Evolutionary conservation across 805 yeast genomes (phyloP).

Genomic region (Spathaspora arborariae): DNA sequence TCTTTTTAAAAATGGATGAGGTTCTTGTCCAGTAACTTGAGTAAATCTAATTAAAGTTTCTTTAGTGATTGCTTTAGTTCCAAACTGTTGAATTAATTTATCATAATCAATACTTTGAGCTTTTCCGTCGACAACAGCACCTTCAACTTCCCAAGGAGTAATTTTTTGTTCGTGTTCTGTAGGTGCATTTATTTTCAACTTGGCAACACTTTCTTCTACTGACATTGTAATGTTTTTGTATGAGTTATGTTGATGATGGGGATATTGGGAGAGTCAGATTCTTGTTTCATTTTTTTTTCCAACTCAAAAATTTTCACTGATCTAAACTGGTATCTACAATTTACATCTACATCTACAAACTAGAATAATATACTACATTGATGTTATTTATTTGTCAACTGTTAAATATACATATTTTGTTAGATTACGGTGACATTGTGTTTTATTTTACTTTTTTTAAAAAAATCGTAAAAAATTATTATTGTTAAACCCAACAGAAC

Average conservation of each 20-base stretch:
- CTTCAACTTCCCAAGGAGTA: slow-evolving; percentile 99
- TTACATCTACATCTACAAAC: neutral
- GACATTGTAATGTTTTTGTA: slow-evolving; percentile 7
- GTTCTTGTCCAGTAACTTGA: slow-evolving; percentile 80
- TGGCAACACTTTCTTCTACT: slow-evolving; percentile 15
- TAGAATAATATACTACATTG: neutral
- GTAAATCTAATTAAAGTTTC: slow-evolving; percentile 76
- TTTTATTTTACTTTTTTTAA: neutral
- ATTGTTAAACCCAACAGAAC: neutral
- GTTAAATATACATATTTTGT: neutral
- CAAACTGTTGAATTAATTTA: slow-evolving; percentile 80
- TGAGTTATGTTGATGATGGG: neutral
- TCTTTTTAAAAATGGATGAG: slow-evolving; percentile 85
- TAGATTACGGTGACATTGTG: neutral
- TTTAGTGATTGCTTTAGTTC: slow-evolving; percentile 66
- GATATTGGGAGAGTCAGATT: neutral
- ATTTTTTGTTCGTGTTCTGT: slow-evolving; percentile 31
- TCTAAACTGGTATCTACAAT: neutral
- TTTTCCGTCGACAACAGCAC: slow-evolving; percentile 93
- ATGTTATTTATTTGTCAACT: neutral
- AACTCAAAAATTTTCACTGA: neutral
- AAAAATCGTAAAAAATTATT: neutral
- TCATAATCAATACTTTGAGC: slow-evolving; percentile 91
- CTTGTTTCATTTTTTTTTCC: neutral
- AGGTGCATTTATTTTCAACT: slow-evolving; percentile 7